Evolutionary conservation across 1,139 yeast species (phyloP).

Genomic region (Meyerozyma sp.): DNA sequence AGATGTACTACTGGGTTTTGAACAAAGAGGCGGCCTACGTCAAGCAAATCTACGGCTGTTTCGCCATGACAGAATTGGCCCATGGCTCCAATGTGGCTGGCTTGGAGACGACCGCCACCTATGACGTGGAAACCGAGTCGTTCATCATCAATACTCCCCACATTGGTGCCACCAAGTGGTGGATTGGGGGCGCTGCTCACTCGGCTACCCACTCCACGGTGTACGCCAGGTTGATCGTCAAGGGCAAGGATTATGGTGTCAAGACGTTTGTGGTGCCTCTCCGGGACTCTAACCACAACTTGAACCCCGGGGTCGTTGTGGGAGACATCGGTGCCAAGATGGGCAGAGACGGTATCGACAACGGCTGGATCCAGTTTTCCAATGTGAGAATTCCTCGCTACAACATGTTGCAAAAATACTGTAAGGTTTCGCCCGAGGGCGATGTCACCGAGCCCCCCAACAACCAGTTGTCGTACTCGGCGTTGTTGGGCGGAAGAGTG

Average conservation of each 20-base stretch:
- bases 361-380: constrained; percentile 91
- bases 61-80: constrained; percentile 91
- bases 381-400: constrained; percentile 78
- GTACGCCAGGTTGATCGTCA: constrained; percentile 77
- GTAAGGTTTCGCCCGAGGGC: constrained; percentile 68
- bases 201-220: constrained; percentile 81
- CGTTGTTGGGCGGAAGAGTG: constrained; percentile 84
- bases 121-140: constrained; percentile 57
- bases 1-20: constrained; percentile 66
- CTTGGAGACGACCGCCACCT: constrained; percentile 86
- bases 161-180: constrained; percentile 91
- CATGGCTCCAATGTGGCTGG: constrained; percentile 95
- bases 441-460: constrained; percentile 70
- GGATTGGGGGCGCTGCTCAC: constrained; percentile 98
- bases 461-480: constrained; percentile 84
- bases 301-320: constrained; percentile 72
- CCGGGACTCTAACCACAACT: constrained; percentile 65
- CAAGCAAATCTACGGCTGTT: constrained; percentile 78
- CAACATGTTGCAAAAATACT: constrained; percentile 76
- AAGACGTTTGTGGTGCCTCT: constrained; percentile 87
- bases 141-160: constrained; percentile 83
- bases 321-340: constrained; percentile 94
- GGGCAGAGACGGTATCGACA: constrained; percentile 88
- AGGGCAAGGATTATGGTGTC: constrained; percentile 84
- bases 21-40: constrained; percentile 65